A percentile compares a stretch with the other conserved stretches of the same genome.
Evolutionary conservation across 495 filamentous ascomycete genomes (phyloP).

Genomic region (Halenospora varia): DNA sequence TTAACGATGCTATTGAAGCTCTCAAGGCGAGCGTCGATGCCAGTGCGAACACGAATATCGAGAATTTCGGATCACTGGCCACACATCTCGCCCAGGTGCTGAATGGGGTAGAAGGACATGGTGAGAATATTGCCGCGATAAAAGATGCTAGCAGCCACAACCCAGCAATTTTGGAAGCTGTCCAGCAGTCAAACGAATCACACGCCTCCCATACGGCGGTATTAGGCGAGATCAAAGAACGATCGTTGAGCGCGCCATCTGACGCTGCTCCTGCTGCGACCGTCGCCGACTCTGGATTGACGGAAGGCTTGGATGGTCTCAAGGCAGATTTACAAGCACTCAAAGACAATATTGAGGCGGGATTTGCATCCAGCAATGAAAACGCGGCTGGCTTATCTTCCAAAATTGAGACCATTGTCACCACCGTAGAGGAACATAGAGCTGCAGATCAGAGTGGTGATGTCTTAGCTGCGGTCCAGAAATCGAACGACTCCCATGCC

Average conservation of each 20-base stretch:
- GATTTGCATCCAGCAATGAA: conserved; percentile 15
- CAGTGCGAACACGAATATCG: conserved; percentile 12
- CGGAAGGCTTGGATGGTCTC: conserved; percentile 8
- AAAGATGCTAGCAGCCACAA: conserved; percentile 4
- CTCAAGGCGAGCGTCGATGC: conserved; percentile 12
- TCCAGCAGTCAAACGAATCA: conserved; percentile 17
- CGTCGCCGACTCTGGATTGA: background rate
- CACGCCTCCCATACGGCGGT: conserved; percentile 15
- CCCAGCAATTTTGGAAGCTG: conserved; percentile 12
- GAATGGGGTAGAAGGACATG: conserved; percentile 13
- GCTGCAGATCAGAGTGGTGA: conserved; percentile 15
- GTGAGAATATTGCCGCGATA: conserved; percentile 11
- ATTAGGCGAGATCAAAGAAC: conserved; percentile 20
- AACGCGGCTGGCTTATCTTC: conserved; percentile 10
- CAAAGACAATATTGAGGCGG: conserved; percentile 18
- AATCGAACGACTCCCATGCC: conserved; percentile 21
- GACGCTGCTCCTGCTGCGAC: background rate
- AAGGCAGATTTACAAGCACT: conserved; percentile 14
- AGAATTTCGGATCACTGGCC: conserved; percentile 7
- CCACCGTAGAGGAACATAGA: conserved; percentile 15
- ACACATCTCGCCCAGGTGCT: conserved; percentile 15
- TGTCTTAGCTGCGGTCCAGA: conserved; percentile 21
- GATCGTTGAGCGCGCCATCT: background rate
- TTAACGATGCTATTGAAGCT: conserved; percentile 13
- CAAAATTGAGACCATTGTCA: conserved; percentile 17